These are phyloP conservation scores for Neocucurbitaria cava DNA, from an alignment of 2,329 filamentous ascomycete genomes.

Conservation along the genomic window DNA sequence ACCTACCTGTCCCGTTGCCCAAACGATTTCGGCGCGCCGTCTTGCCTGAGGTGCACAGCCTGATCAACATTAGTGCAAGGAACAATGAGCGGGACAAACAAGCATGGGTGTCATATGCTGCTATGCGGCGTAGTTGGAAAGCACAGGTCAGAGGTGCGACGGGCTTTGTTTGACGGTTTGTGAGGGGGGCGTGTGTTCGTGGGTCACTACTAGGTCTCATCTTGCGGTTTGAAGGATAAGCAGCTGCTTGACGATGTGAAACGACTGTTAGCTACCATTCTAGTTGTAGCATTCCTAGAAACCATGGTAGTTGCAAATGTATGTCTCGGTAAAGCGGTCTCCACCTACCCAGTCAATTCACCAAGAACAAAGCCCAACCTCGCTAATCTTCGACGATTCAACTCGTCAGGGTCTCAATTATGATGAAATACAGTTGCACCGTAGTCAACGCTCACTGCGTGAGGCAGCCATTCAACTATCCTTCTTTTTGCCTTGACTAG, in stretches of 20 bases:
- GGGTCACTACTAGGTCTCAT: neutral
- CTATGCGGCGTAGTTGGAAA: slow-evolving; percentile 19
- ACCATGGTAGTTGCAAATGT: neutral
- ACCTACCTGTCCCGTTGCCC: slow-evolving; percentile 11
- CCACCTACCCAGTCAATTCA: neutral
- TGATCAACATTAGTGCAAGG: slow-evolving; percentile 14
- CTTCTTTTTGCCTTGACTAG: slow-evolving; percentile 2
- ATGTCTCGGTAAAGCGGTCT: neutral
- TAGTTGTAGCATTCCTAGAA: neutral
- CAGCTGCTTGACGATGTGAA: neutral
- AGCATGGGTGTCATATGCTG: slow-evolving; percentile 19
- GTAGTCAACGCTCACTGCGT: neutral
- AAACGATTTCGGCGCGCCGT: slow-evolving; percentile 14
- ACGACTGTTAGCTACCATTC: neutral
- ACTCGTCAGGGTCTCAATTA: slow-evolving; percentile 3
- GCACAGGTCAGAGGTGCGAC: neutral
- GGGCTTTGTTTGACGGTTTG: slow-evolving; percentile 18
- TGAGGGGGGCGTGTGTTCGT: neutral
- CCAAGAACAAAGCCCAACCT: neutral
- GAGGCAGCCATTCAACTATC: neutral
- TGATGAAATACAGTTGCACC: slow-evolving; percentile 1
- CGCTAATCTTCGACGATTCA: slow-evolving; percentile 1
- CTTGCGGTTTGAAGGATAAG: neutral
- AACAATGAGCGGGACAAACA: slow-evolving; percentile 25
- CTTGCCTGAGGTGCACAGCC: slow-evolving; percentile 15